Evolutionary conservation across 176 grass and related monocot species (phyloP).

Genomic region (Musa acuminata): DNA sequence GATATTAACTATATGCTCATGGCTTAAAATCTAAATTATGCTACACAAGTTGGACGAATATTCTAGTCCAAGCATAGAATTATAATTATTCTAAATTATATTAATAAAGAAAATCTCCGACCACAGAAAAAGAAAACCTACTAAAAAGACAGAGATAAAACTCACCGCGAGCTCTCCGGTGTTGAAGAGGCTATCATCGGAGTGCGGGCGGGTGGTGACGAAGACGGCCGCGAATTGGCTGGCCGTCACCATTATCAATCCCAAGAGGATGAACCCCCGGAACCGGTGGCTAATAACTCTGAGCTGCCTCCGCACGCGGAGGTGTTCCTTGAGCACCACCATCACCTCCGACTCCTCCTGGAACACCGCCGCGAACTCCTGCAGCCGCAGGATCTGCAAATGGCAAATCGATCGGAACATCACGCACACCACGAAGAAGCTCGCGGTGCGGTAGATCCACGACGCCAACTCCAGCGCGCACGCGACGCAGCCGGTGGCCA

Average conservation of each 20-base stretch:
- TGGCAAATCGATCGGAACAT: conserved; percentile 71
- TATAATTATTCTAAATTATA: too few species aligned
- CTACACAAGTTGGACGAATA: too few species aligned
- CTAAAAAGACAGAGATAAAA: background rate
- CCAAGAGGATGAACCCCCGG: conserved; percentile 59
- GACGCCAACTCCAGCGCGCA: conserved; percentile 61
- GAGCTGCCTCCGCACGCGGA: conserved; percentile 50
- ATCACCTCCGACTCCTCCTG: conserved; percentile 49
- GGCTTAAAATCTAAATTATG: too few species aligned
- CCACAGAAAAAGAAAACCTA: too few species aligned
- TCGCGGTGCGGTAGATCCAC: conserved; percentile 60
- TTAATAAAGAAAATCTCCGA: too few species aligned
- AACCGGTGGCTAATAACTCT: conserved; percentile 68
- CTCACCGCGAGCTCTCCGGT: conserved; percentile 72
- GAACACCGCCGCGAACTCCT: conserved; percentile 59
- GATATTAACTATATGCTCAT: too few species aligned
- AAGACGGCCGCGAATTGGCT: conserved; percentile 70
- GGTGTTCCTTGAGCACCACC: conserved; percentile 48
- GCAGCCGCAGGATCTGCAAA: conserved; percentile 79
- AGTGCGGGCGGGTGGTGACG: conserved; percentile 42
- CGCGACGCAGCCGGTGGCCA: conserved; percentile 17
- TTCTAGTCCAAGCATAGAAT: too few species aligned
- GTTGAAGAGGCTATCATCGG: conserved; percentile 51
- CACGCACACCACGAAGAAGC: conserved; percentile 62
- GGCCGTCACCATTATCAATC: conserved; percentile 50